Percentiles rank a stretch among this genome's conserved stretches.
Evolutionary conservation across 2,329 filamentous ascomycete genomes (phyloP).

Genomic region (Chrysoporthe deuterocubensis): DNA sequence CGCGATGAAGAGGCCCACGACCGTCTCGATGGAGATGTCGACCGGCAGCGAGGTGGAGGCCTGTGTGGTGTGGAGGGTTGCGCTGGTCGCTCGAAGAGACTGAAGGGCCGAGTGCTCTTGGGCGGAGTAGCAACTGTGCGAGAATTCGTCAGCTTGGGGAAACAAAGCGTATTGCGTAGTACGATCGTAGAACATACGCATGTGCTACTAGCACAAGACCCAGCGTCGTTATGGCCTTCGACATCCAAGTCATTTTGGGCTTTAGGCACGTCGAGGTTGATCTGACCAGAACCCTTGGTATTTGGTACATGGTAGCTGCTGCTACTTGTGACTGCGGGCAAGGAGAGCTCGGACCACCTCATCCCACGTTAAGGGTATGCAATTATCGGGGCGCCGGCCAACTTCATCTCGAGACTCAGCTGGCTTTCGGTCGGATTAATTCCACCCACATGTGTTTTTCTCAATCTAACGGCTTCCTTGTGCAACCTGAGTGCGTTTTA

Average conservation of each 20-base stretch:
- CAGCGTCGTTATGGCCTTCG: conserved; percentile 70
- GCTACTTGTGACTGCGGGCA: not conserved
- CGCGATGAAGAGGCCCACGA: conserved; percentile 79
- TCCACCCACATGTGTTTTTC: not conserved
- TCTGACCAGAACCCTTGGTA: not conserved
- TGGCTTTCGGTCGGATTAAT: too few relatives aligned
- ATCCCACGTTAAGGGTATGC: conserved; percentile 9
- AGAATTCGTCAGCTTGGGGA: conserved; percentile 28
- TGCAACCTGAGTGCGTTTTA: not conserved
- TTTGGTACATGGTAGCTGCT: not conserved
- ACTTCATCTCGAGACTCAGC: conserved; percentile 10
- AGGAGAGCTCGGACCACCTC: conserved; percentile 26
- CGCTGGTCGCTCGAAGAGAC: conserved; percentile 55
- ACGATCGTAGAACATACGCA: conserved; percentile 66
- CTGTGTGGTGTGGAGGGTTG: conserved; percentile 49
- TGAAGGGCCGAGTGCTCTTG: conserved; percentile 85
- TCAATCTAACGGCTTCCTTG: not conserved
- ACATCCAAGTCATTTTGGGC: conserved; percentile 69
- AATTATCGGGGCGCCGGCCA: conserved; percentile 16
- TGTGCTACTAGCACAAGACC: conserved; percentile 82
- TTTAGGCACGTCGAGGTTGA: not conserved
- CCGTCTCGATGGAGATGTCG: conserved; percentile 87
- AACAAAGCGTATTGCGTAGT: conserved; percentile 15
- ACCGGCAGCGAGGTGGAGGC: conserved; percentile 65
- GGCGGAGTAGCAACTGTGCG: conserved; percentile 85